Evolutionary conservation across 306 rosid genomes (phyloP), one percentile per base, ranked within the genome.

Genomic region (Herpetospermum pedunculosum): DNA sequence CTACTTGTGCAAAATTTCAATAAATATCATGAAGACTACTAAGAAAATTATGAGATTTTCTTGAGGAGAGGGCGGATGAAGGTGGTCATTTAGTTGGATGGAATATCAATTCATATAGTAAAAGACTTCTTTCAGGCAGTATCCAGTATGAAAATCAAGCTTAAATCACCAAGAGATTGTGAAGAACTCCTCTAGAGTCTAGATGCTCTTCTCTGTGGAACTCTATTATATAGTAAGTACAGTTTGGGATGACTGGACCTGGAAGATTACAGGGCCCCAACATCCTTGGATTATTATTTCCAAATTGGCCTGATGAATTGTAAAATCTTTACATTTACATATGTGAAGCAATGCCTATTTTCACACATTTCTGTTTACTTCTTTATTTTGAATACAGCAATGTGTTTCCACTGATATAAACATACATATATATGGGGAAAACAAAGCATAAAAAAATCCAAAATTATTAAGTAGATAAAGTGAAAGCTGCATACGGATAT

Each of bases 401-500:
- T 23, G 53, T 14, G 52, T 41, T 68, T 41, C 21, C 54, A 69
- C 55, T 46, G 74, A 70, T 70, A 70, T 46, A 70, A 70, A 10
- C 28, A 70, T 16, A 29, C 43, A 26, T 70, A 70, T 15, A 70
- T 28, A 15, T 3, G 43, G 16, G 73, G n/a, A 73, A 82, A 55
- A 54, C 74, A 72, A 41, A 71, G 43, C 55, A 57, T 25, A 41
- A 34, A 63, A 47, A 14, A 79, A 52, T 60, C 6, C n/a, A 58
- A 67, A 48, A 73, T 14, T 48, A 78, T 35, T 21, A 35, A 21
- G 74, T 8, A 14, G n/a, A 77, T 58, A 37, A 15, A 72, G 57
- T 40, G 83, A 81, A 41, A 46, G 63, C 41, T 75, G 81, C 84
- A 80, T 95, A 95, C 99, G 99, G 99, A 79, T 83, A 95, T 80